Base-by-base conservation (phyloP, 2,329 filamentous ascomycete species). In the Cryphonectria japonica region DNA sequence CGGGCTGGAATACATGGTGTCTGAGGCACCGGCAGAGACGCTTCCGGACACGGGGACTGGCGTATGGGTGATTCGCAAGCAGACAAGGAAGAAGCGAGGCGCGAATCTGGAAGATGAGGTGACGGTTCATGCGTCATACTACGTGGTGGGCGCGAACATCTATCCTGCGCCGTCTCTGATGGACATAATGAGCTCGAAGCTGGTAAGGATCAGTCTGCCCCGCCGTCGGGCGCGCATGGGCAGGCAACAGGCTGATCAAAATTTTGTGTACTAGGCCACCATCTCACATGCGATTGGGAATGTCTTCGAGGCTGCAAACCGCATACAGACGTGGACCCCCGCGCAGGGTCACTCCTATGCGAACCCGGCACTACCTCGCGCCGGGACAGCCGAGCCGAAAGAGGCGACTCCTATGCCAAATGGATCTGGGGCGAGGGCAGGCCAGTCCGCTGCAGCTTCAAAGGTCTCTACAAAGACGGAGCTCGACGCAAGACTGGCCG, bases 51-150 rank as follows among this genome's bases (percentile, higher is more conserved):
- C 81, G 52, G 85, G 85, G 32, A 91, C 89, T 0, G 89, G 89
- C 39, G 88, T 92, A 11, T 92, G 89, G 89, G 87, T 91, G 39
- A 91, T 92, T 75, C 86, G 89, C 76, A 92, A 92, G 82, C 90
- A 92, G 80, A 89, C 86, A 37, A 83, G 90, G 66, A 84, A 86
- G 72, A 90, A 90, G 80, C 82, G 61, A 13, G 61, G 84, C 19
- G 82, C 84, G 57, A 83, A 83, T 6, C 81, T 84, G 19, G 86
- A 88, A 37, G 88, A 90, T 74, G 88, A 90, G 72, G 83, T 92
- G 37, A 86, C 80, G 1, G 83, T 91, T 0, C 86, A 89, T 54
- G 83, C 86, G 5, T 85, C 86, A 2, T 92, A 91, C 77, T 92
- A 90, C 76, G 84, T 92, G 2, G 85, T 90, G 0, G 89, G 89